Base-by-base conservation (phyloP, 306 rosid genomes). In the Corylus heterophylla region DNA sequence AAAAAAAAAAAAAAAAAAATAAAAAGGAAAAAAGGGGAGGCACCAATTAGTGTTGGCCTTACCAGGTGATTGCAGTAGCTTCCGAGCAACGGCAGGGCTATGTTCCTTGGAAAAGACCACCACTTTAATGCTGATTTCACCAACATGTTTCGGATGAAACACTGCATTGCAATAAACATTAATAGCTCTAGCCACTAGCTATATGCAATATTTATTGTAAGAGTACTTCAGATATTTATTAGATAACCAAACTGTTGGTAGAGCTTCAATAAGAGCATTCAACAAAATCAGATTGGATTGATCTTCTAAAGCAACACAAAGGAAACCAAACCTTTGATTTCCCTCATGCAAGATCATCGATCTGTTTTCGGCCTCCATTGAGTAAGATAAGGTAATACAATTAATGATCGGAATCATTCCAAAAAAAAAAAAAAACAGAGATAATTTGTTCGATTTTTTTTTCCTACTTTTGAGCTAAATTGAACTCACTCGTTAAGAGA, bases 41-140 rank as follows among this genome's bases (percentile, higher is more conserved):
- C 64, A 18, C 20, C 50, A 25, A 5, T 66, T 1, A 52, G 5
- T 13, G 14, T 1, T 7, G 12, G 47, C 63, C 77, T 44, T 83
- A 80, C 88, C 91, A 64, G 59, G 8, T 59, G 86, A 87, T 42
- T 81, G 90, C 71, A 86, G 81, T 17, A 83, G 86, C 84, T 74
- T 89, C 83, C 89, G 55, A 42, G 42, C 44, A 56, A 44, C 69
- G 51, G 74, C n/a, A 61, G 54, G 54, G 61, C 72, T 73, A 59
- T 37, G 80, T 74, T 76, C 84, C 37, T 81, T 74, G 76, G 85
- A 45, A 44, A 79, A 47, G 44, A 59, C 47, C 69, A 64, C 64
- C 17, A 61, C 70, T 52, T 66, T 73, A 20, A 62, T 79, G 82
- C 75, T 75, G 71, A 16, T 54, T 54, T 73, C 82, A 14, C 81